phyloP scores from a whole-genome alignment of 139 green algal species.

The Gonium pectorale region DNA sequence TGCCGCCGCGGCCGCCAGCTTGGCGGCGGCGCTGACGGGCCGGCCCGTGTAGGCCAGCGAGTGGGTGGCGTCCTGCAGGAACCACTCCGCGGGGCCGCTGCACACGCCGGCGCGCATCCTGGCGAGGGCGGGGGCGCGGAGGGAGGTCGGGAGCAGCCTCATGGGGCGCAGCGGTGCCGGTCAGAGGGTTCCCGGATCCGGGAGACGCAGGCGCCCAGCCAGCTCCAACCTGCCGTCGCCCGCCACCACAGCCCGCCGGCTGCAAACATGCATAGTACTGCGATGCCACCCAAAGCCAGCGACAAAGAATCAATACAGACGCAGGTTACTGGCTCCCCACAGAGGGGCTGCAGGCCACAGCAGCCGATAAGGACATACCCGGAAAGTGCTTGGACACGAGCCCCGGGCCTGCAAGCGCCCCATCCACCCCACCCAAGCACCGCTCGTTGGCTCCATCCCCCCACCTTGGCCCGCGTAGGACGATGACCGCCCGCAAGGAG shows the following conservation, averaged over 20 bases:
- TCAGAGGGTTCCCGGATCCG: not conserved
- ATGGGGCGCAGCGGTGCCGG: not conserved
- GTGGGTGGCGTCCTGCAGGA: not conserved
- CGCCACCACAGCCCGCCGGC: not conserved
- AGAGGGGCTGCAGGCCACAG: too few species aligned
- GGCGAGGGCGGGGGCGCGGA: not conserved
- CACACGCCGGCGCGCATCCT: slow-evolving; percentile 13
- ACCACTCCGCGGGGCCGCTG: not conserved
- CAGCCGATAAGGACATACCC: too few species aligned
- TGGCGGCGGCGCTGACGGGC: not conserved
- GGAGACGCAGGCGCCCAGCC: not conserved
- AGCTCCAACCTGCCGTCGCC: not conserved
- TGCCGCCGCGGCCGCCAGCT: not conserved
- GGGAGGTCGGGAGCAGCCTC: not conserved
- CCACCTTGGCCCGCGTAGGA: too few species aligned
- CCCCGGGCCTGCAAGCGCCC: too few species aligned
- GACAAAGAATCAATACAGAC: too few species aligned
- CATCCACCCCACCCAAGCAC: too few species aligned
- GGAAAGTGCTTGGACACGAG: too few species aligned
- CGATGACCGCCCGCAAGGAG: too few species aligned
- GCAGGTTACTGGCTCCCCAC: too few species aligned
- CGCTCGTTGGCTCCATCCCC: too few species aligned
- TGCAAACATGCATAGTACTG: too few species aligned
- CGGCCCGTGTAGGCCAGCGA: not conserved
- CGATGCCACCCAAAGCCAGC: too few species aligned